Evolutionary conservation across 305 asterid genomes (phyloP).

Genomic region (Andrographis paniculata): DNA sequence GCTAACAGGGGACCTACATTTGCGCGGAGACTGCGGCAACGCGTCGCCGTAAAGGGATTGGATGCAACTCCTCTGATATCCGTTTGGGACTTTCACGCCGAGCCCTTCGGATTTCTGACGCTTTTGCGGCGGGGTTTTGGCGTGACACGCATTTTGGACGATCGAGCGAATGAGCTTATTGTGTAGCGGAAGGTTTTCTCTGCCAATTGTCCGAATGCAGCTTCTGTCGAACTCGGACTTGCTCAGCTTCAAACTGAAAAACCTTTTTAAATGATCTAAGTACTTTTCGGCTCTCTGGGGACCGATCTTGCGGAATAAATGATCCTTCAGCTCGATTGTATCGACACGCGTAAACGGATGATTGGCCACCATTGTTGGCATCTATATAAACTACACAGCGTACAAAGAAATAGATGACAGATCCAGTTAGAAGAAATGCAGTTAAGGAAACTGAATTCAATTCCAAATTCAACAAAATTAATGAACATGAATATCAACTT

Average conservation of each 20-base stretch:
- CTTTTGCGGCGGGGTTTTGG: conserved; percentile 42
- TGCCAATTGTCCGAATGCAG: conserved; percentile 47
- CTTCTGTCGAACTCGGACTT: conserved; percentile 49
- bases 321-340: conserved; percentile 42
- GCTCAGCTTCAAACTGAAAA: conserved; percentile 34
- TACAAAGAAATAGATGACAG: conserved; percentile 19
- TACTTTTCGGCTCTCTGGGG: conserved; percentile 47
- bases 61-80: conserved; percentile 31
- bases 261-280: conserved; percentile 35
- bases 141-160: conserved; percentile 43
- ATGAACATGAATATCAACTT: no score
- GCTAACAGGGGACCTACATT: conserved; percentile 35
- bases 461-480: no score
- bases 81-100: conserved; percentile 32
- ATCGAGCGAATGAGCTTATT: conserved; percentile 51
- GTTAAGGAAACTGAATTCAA: no score
- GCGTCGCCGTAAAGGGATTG: conserved; percentile 43
- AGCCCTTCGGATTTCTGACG: conserved; percentile 28
- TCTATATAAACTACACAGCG: conserved; percentile 22
- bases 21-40: conserved; percentile 47
- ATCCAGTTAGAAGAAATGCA: conserved; percentile 7
- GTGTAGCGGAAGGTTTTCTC: conserved; percentile 58
- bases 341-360: conserved; percentile 42
- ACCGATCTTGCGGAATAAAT: conserved; percentile 42
- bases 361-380: conserved; percentile 33